Evolutionary conservation across 768 basidiomycete species (phyloP).

Genomic region (Mycena floridula): DNA sequence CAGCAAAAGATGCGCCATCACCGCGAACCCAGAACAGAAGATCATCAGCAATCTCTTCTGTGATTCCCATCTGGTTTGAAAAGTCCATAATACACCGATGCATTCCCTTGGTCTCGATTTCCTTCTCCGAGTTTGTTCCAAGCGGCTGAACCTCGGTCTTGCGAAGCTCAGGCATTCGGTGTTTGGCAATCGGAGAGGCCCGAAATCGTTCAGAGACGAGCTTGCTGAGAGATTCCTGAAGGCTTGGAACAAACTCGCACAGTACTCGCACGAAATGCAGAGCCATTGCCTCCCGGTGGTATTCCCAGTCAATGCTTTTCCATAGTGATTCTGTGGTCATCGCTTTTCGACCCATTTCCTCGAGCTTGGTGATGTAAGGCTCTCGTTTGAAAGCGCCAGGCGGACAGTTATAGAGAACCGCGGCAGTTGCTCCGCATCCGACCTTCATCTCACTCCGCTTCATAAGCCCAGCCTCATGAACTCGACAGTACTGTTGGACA

Average conservation of each 20-base stretch:
- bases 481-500: background rate
- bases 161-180: background rate
- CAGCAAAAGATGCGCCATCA: slow-evolving; percentile 1
- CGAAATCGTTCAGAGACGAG: background rate
- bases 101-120: background rate
- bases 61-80: background rate
- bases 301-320: background rate
- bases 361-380: background rate
- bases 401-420: background rate
- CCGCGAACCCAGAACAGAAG: background rate
- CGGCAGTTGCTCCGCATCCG: background rate
- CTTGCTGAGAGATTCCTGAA: background rate
- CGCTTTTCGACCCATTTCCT: background rate
- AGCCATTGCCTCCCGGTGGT: background rate
- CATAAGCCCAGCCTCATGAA: background rate
- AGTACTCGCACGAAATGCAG: background rate
- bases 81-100: background rate
- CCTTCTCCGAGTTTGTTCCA: slow-evolving; percentile 2
- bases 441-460: background rate
- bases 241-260: background rate
- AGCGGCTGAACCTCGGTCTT: slow-evolving; percentile 3
- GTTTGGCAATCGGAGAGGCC: background rate
- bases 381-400: background rate
- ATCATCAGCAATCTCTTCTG: background rate
- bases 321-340: background rate